Conservation (phyloP, 2,329 filamentous ascomycete genomes). For the Venturia asperata region DNA sequence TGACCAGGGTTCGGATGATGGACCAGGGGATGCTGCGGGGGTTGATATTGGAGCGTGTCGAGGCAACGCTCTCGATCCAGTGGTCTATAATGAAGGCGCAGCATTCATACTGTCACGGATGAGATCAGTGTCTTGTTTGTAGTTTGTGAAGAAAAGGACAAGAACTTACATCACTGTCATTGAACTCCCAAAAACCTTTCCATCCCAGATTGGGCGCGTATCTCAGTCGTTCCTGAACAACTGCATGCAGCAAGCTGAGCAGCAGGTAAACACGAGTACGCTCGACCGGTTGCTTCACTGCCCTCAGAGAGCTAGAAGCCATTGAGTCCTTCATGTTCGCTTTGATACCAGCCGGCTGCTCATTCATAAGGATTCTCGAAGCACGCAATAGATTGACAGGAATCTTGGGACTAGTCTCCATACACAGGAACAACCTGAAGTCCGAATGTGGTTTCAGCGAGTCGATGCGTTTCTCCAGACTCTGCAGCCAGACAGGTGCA, state of each 20-base stretch:
- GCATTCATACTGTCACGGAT: constrained; percentile 73
- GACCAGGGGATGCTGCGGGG: constrained; percentile 95
- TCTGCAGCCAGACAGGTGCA: constrained; percentile 92
- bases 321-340: constrained; percentile 99
- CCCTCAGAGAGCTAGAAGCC: constrained; percentile 68
- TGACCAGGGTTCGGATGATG: constrained; percentile 82
- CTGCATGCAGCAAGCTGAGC: constrained; percentile 89
- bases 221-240: constrained; percentile 87
- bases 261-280: constrained; percentile 83
- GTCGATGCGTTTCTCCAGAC: constrained; percentile 92
- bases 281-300: constrained; percentile 79
- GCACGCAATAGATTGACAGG: constrained; percentile 91
- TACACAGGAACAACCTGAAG: constrained; percentile 93
- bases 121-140: neutral
- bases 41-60: constrained; percentile 84
- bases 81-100: constrained; percentile 92
- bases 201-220: constrained; percentile 92
- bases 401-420: constrained; percentile 96
- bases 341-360: constrained; percentile 91
- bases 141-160: constrained; percentile 17
- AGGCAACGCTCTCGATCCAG: constrained; percentile 79
- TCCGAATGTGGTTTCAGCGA: constrained; percentile 87
- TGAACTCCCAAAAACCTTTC: constrained; percentile 99
- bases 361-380: constrained; percentile 91
- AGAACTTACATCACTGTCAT: constrained; percentile 87